These are phyloP conservation scores for Fusarium sulawesiense DNA, from an alignment of 2,329 filamentous ascomycete genomes.

Conservation along the genomic window DNA sequence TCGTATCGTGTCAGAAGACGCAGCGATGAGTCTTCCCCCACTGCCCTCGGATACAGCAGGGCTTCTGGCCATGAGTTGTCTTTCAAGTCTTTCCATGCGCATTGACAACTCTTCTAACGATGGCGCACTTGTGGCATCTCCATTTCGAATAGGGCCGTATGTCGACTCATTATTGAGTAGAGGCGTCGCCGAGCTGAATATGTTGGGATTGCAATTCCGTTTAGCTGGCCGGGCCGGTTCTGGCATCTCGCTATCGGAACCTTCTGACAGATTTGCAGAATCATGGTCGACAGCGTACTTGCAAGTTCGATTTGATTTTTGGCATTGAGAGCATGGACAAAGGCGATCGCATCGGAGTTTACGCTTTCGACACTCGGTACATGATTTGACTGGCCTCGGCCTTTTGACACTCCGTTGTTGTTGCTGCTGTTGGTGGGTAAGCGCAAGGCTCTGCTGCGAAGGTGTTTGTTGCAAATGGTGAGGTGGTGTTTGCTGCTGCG, in stretches of 20 bases:
- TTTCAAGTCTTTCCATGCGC: constrained; percentile 67
- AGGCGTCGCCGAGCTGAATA: constrained; percentile 39
- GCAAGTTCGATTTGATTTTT: constrained; percentile 66
- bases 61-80: constrained; percentile 57
- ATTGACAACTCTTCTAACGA: constrained; percentile 61
- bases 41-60: constrained; percentile 54
- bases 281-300: constrained; percentile 64
- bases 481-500: constrained; percentile 45
- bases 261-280: constrained; percentile 60
- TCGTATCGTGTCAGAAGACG: constrained; percentile 59
- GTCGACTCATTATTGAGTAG: constrained; percentile 41
- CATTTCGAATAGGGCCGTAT: constrained; percentile 48
- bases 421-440: constrained; percentile 44
- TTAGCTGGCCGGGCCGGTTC: constrained; percentile 53
- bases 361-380: constrained; percentile 67
- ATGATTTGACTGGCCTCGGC: constrained; percentile 66
- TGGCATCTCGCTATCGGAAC: constrained; percentile 56
- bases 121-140: constrained; percentile 49
- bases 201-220: constrained; percentile 50
- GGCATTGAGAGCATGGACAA: constrained; percentile 68
- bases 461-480: constrained; percentile 46
- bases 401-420: constrained; percentile 62
- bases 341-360: constrained; percentile 68
- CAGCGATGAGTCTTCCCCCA: constrained; percentile 49
- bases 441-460: constrained; percentile 40